Evolutionary conservation across 441 rosid species (phyloP).

Genomic region (Metrosideros polymorpha): DNA sequence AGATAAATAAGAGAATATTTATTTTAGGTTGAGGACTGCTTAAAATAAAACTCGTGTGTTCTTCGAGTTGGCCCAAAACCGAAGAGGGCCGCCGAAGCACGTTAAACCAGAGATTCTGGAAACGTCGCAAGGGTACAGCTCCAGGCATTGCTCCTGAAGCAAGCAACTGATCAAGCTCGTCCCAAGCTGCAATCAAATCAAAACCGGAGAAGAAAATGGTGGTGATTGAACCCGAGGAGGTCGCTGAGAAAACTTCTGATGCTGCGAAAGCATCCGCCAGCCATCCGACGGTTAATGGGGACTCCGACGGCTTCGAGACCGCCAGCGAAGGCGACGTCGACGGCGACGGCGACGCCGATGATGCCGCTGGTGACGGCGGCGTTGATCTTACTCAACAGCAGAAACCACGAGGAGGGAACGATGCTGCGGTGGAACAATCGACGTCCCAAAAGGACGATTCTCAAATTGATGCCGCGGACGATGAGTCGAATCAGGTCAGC

Average conservation of each 20-base stretch:
- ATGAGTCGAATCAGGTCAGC: slow-evolving; percentile 39
- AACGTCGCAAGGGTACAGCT: background rate
- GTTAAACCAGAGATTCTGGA: background rate
- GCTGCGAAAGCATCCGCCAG: background rate
- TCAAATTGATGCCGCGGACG: slow-evolving; percentile 17
- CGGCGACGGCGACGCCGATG: slow-evolving; percentile 27
- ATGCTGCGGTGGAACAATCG: background rate
- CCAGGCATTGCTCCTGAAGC: background rate
- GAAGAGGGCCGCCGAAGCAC: background rate
- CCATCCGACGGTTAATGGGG: background rate
- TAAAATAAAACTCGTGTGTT: background rate
- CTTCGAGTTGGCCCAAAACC: background rate
- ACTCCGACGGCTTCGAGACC: slow-evolving; percentile 81
- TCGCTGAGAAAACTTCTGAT: background rate
- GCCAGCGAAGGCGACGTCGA: slow-evolving; percentile 76
- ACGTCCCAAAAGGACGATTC: slow-evolving; percentile 8
- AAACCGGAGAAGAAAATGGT: background rate
- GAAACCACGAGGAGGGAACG: background rate
- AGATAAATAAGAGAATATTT: background rate
- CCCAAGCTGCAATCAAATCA: background rate
- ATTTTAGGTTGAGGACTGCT: background rate
- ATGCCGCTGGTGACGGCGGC: background rate
- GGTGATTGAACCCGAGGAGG: background rate
- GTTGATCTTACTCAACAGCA: background rate
- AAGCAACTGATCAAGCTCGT: background rate